Base-by-base conservation (phyloP, 176 grass and related monocot species). In the Pharus latifolius region DNA sequence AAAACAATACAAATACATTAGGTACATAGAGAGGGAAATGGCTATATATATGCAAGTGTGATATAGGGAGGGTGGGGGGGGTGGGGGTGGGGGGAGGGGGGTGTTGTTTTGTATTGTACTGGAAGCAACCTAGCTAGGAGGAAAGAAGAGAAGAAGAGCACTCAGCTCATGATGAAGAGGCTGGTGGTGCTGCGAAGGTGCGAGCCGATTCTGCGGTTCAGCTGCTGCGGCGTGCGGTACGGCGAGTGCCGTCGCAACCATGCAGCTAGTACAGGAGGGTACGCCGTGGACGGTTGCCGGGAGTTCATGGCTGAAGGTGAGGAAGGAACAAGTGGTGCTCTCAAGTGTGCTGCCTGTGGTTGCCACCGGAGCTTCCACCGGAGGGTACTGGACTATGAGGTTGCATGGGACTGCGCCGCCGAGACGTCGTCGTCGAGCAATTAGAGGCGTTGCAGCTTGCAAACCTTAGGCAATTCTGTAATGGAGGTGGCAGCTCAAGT, bases 321-420 rank as follows among this genome's bases (percentile, higher is more conserved):
- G 60, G 88, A 87, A 38, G 83, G 88, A 30, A 80, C 75, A 3
- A 43, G 46, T 11, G 80, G 67, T 17, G 83, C 88, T 25, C 81
- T 96, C 74, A 88, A 77, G 57, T 96, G 92, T 19, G 82, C 87
- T 0, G 83, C 83, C 2, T 91, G 88, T 13, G 88, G 88, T 3
- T 91, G 88, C 77, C 88, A 91, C 75, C 75, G 88, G 15, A 91
- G 79, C 83, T 91, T 91, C 79, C 88, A 91, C 63, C 88, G 83
- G 12, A 63, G 86, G 65, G 83, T 87, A 75, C 83, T 84, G 75
- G 80, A 87, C 25, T 89, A 80, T 49, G 93, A 90, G 49, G 78
- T 73, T 50, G 42, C 38, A 19, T 87, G 89, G 74, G 80, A 92
- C 42, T 92, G 82, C n/a, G 31, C 56, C 13, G 67, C 62, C 0